phyloP scores from a whole-genome alignment of 208 protist species.

The Porcisia deanei region DNA sequence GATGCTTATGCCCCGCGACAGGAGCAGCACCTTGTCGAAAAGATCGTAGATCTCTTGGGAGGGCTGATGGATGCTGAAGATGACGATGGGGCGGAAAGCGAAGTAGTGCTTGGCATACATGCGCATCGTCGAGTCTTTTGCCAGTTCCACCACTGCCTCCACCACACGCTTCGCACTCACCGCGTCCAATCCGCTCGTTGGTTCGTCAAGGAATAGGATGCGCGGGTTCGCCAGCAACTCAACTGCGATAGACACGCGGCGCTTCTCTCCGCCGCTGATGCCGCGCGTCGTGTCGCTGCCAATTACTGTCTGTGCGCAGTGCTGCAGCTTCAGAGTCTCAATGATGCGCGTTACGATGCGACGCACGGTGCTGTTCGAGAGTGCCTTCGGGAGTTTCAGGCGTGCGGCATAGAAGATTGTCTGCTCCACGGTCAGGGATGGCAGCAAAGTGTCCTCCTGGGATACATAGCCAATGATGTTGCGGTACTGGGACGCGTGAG shows the following conservation, averaged over 20 bases:
- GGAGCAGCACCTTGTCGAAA: slow-evolving; percentile 89
- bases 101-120: slow-evolving; percentile 85
- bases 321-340: slow-evolving; percentile 62
- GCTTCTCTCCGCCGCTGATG: slow-evolving; percentile 91
- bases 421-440: slow-evolving; percentile 84
- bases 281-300: slow-evolving; percentile 72
- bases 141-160: slow-evolving; percentile 80
- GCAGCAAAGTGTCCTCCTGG: slow-evolving; percentile 92
- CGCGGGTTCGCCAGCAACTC: slow-evolving; percentile 91
- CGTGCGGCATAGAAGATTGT: slow-evolving; percentile 88
- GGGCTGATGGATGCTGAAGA: slow-evolving; percentile 94
- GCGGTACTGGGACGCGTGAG: slow-evolving; percentile 52
- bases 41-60: slow-evolving; percentile 87
- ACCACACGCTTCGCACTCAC: slow-evolving; percentile 82
- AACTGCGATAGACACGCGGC: slow-evolving; percentile 91
- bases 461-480: slow-evolving; percentile 92
- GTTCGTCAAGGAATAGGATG: slow-evolving; percentile 93
- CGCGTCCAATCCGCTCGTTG: slow-evolving; percentile 89
- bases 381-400: slow-evolving; percentile 86
- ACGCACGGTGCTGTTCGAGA: slow-evolving; percentile 68
- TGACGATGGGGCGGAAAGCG: slow-evolving; percentile 86
- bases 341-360: slow-evolving; percentile 74
- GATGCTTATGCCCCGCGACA: slow-evolving; percentile 80
- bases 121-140: slow-evolving; percentile 83
- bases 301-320: slow-evolving; percentile 80